These are phyloP conservation scores for Vickermania ingenoplastis DNA, from an alignment of 208 protist species.

Conservation along the genomic window DNA sequence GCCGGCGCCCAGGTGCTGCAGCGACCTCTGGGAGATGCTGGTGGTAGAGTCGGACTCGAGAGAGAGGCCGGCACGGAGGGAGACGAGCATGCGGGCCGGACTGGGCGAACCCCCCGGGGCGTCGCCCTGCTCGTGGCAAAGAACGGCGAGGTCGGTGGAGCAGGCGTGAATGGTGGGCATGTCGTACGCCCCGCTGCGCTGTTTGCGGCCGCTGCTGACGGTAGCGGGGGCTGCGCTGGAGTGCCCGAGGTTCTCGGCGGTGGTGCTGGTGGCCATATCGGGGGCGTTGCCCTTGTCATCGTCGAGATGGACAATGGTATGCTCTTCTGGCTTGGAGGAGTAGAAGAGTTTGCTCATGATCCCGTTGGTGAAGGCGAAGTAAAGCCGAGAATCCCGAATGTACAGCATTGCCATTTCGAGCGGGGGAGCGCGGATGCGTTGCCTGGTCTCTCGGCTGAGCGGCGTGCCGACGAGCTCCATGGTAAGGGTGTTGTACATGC, in stretches of 20 bases:
- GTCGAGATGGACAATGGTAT: conserved; percentile 17
- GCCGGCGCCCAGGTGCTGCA: not conserved
- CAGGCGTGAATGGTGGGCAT: conserved; percentile 17
- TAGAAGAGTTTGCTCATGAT: conserved; percentile 42
- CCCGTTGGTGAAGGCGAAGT: conserved; percentile 34
- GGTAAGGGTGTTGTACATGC: conserved; percentile 30
- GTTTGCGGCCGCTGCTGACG: not conserved
- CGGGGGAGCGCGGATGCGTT: conserved; percentile 25
- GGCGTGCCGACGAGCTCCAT: conserved; percentile 22
- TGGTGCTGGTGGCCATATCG: conserved; percentile 4
- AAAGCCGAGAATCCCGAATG: conserved; percentile 42
- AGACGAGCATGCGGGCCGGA: not conserved
- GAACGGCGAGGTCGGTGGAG: not conserved
- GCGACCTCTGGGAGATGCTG: conserved; percentile 7
- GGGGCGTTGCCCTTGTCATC: conserved; percentile 6
- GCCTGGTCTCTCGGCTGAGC: not conserved
- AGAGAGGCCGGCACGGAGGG: not conserved
- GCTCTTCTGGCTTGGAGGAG: not conserved
- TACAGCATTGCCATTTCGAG: conserved; percentile 48
- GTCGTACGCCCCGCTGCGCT: conserved; percentile 13
- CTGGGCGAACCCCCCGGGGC: not conserved
- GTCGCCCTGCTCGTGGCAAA: not conserved
- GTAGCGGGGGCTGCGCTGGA: not conserved
- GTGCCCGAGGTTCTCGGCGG: not conserved
- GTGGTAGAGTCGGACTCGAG: conserved; percentile 3